Base-by-base conservation (phyloP, 768 basidiomycete genomes). In the Multifurca ochricompacta region DNA sequence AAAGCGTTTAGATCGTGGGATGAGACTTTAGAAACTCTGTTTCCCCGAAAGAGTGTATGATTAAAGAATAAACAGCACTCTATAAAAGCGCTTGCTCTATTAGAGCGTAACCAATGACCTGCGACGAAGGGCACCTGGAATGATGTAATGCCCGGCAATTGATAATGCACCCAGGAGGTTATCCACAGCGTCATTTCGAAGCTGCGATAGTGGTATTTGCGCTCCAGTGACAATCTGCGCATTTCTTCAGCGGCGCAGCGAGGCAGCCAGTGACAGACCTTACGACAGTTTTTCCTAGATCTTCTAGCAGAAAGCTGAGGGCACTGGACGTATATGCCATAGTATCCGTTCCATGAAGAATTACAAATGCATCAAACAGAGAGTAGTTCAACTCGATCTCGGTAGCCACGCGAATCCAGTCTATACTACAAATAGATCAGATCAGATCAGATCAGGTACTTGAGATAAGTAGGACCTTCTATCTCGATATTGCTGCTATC, bases 171-270 rank as follows among this genome's bases (percentile, higher is more conserved):
- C 92, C 66, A 96, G 81, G 9, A 96, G 71, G 66, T 96, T 97
- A 61, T 95, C 94, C 5, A 92, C 83, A 7, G 92, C 91, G 66
- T 97, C 93, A 62, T 94, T 96, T n/a, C 91, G 79, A 42, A 94
- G 73, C 64, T 92, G 87, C 2, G 88, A 91, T 31, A 93, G 72
- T 13, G 94, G 91, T 32, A 97, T 95, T 71, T 96, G 94, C 0
- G 93, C 91, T 11, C 93, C 94, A 1, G 91, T 95, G 28, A 94
- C 62, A 54, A 95, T 91, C 90, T 91, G 47, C 10, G 48, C 16
- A 13, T 25, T 44, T 50, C 27, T 25, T 49, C 16, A 42, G 28
- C 54, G 27, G 34, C 18, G 13, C 10, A 14, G 19, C 4, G 43
- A 14, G 47, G 14, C 13, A n/a, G 51, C 27, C 8, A 30, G 21